phyloP scores from a whole-genome alignment of 176 grass and related monocot species.

The Oryza glumipatula region DNA sequence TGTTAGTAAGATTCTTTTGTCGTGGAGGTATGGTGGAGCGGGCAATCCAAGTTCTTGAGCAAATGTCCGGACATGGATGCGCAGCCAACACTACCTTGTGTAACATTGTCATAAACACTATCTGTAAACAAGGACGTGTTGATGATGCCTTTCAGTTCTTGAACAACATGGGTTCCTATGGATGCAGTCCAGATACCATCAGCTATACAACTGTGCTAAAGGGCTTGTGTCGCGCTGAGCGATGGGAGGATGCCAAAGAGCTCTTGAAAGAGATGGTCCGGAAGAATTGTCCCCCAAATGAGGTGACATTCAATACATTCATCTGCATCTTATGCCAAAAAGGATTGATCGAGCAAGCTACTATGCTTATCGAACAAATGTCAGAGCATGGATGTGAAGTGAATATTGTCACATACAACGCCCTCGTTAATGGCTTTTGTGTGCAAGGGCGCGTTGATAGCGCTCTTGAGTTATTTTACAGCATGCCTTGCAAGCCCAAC shows the following conservation, averaged over 20 bases:
- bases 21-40: constrained; percentile 63
- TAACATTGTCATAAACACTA: constrained; percentile 56
- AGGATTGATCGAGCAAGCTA: constrained; percentile 56
- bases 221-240: constrained; percentile 48
- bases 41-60: constrained; percentile 58
- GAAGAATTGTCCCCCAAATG: constrained; percentile 52
- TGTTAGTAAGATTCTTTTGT: constrained; percentile 71
- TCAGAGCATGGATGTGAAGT: constrained; percentile 46
- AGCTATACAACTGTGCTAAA: constrained; percentile 61
- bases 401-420: constrained; percentile 63
- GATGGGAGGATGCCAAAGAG: constrained; percentile 54
- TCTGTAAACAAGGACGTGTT: constrained; percentile 56
- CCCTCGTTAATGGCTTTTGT: constrained; percentile 70
- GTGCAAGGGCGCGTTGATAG: constrained; percentile 54
- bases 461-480: constrained; percentile 50
- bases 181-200: constrained; percentile 56
- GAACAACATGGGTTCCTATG: constrained; percentile 43
- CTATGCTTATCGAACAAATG: constrained; percentile 55
- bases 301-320: constrained; percentile 63
- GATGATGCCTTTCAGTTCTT: constrained; percentile 51
- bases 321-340: constrained; percentile 65
- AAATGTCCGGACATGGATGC: constrained; percentile 58
- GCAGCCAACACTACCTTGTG: constrained; percentile 57
- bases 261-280: constrained; percentile 49
- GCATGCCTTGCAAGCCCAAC: constrained; percentile 57